A percentile compares a stretch with the other conserved stretches of the same genome.
phyloP scores from a whole-genome alignment of 768 basidiomycete species.

The Tephrocybe sp. region DNA sequence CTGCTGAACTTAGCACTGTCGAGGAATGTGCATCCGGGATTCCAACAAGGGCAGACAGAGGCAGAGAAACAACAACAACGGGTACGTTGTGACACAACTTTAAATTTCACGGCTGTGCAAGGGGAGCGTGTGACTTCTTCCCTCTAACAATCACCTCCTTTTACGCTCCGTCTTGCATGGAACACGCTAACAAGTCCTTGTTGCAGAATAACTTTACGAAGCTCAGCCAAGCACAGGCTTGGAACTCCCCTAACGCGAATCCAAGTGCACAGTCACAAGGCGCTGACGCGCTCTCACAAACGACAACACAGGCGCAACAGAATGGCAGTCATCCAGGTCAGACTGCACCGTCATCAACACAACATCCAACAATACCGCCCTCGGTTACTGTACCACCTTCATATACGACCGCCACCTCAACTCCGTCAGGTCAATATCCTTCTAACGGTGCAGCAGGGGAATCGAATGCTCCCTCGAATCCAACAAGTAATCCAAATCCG shows the following conservation, averaged over 20 bases:
- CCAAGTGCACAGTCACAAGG: slow-evolving; percentile 34
- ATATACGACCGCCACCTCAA: slow-evolving; percentile 26
- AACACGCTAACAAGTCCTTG: slow-evolving; percentile 16
- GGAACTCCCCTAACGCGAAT: slow-evolving; percentile 57
- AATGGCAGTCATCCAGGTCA: slow-evolving; percentile 44
- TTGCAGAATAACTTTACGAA: slow-evolving; percentile 60
- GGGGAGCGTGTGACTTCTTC: slow-evolving; percentile 7
- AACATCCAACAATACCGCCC: slow-evolving; percentile 45
- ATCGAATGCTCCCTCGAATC: slow-evolving; percentile 35
- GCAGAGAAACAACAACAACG: slow-evolving; percentile 61
- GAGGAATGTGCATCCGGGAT: slow-evolving; percentile 47
- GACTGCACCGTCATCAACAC: slow-evolving; percentile 35
- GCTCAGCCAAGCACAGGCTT: slow-evolving; percentile 60
- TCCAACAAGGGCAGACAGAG: slow-evolving; percentile 60
- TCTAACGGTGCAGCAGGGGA: slow-evolving; percentile 35
- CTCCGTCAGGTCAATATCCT: slow-evolving; percentile 28
- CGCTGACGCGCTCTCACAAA: slow-evolving; percentile 13
- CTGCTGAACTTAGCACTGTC: slow-evolving; percentile 58
- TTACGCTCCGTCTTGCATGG: slow-evolving; percentile 7
- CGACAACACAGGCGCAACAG: slow-evolving; percentile 29
- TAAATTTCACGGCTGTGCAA: slow-evolving; percentile 4
- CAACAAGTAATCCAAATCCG: slow-evolving; percentile 26
- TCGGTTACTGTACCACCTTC: slow-evolving; percentile 37
- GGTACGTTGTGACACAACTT: slow-evolving; percentile 41
- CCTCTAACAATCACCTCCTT: slow-evolving; percentile 6